phyloP scores from a whole-genome alignment of 2,329 filamentous ascomycete genomes.

The Cytospora piceae region DNA sequence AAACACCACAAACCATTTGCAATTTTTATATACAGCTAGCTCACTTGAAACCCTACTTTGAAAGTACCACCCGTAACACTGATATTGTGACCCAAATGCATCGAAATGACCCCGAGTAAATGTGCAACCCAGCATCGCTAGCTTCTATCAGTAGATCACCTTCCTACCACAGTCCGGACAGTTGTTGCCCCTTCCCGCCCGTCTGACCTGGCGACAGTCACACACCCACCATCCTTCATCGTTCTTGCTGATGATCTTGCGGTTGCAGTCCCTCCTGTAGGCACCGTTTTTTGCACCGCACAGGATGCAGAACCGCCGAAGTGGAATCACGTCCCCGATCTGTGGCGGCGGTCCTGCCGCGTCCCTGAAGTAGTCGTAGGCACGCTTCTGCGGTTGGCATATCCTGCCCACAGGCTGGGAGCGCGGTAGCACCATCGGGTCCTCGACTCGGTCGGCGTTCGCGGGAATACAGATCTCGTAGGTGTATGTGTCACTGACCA shows the following conservation, averaged over 20 bases:
- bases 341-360: not conserved
- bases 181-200: constrained; percentile 16
- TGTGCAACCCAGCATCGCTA: not conserved
- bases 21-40: not conserved
- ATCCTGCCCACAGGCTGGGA: constrained; percentile 9
- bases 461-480: constrained; percentile 23
- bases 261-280: constrained; percentile 28
- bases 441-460: not conserved
- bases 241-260: constrained; percentile 27
- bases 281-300: constrained; percentile 23
- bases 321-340: constrained; percentile 20
- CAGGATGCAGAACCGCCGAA: constrained; percentile 26
- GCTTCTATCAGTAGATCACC: constrained; percentile 23
- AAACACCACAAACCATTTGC: not conserved
- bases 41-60: not conserved
- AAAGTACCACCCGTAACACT: constrained; percentile 11
- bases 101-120: not conserved
- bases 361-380: too few relatives aligned
- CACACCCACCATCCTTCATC: constrained; percentile 27
- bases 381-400: constrained; percentile 8
- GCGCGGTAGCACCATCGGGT: not conserved
- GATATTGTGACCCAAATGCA: not conserved
- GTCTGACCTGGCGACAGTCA: constrained; percentile 22
- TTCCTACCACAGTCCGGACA: constrained; percentile 23
- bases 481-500: constrained; percentile 15